Evolutionary conservation across 805 yeast species (phyloP), one percentile per base, ranked within the genome.

Genomic region (Lipomyces chichibuensis): DNA sequence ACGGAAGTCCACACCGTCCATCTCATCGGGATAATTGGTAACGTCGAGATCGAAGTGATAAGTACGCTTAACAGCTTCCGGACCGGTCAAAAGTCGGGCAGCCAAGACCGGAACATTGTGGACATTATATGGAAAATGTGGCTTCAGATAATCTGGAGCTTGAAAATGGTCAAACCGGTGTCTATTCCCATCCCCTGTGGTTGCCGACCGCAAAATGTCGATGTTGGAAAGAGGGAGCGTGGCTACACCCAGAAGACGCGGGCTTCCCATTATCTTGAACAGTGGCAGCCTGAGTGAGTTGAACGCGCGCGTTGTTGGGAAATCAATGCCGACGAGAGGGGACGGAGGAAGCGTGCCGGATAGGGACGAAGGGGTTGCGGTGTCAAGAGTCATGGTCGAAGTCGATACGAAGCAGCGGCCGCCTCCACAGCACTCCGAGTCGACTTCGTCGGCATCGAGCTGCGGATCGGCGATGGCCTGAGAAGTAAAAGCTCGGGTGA

Each of bases 41-140:
- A 73, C 75, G 57, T 73, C 75, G 27, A 73, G 25, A 37, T 72
- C 75, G 54, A 73, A 72, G 54, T 73, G 75, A 37, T 71, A 73
- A 8, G 73, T 72, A 8, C 75, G 70, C 65, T 73, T 73, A 51
- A 59, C 46, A 4, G 75, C 75, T 27, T 65, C 72, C 4, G 63
- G 60, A 9, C 60, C 57, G 23, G 75, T 73, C 13, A 73, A 65
- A 6, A 67, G 58, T n/a, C 75, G 65, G n/a, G 71, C 65, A 37
- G 53, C 60, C n/a, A 63, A 56, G 17, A 73, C 69, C 6, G 74
- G 74, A 23, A 71, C 65, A 33, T 59, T 59, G 60, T 65, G 72
- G 17, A 73, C 73, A 23, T 61, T 65, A 46, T 63, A 72, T 6
- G 75, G 75, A 7, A 67, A 71, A 37, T 73, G 75, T 5, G 75